phyloP scores from a whole-genome alignment of 768 basidiomycete genomes.

The Peribolospora kevripleyi region DNA sequence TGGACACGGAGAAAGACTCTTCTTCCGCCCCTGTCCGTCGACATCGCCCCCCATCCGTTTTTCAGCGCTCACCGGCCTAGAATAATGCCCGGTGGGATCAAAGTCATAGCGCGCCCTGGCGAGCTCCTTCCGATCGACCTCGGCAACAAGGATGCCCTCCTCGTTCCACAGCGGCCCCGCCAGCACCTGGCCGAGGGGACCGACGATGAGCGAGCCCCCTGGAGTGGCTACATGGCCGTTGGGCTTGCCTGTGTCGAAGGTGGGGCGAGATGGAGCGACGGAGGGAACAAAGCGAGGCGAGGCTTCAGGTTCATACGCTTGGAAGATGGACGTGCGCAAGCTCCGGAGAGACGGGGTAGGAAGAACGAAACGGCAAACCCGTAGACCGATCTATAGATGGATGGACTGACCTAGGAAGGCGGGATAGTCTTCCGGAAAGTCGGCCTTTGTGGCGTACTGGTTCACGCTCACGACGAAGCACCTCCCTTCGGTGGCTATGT shows the following conservation, averaged over 20 bases:
- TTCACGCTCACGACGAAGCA: background rate
- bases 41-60: background rate
- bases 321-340: background rate
- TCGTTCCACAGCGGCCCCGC: conserved; percentile 13
- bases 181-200: conserved; percentile 11
- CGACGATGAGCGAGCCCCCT: conserved; percentile 12
- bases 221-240: conserved; percentile 6
- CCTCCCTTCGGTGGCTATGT: background rate
- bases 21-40: too few relatives aligned
- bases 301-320: background rate
- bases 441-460: too few relatives aligned
- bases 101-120: conserved; percentile 11
- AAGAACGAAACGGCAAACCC: background rate
- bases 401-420: background rate
- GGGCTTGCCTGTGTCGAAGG: background rate
- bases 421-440: too few relatives aligned
- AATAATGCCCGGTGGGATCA: conserved; percentile 11
- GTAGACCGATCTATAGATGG: background rate
- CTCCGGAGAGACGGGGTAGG: background rate
- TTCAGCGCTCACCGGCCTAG: background rate
- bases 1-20: too few relatives aligned
- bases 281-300: background rate
- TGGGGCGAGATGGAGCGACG: background rate
- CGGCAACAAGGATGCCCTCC: conserved; percentile 11
- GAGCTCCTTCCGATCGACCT: conserved; percentile 9